Evolutionary conservation across 1,284 basidiomycete species (phyloP), one percentile per base, ranked within the genome.

Genomic region (Melampsora larici-populina): DNA sequence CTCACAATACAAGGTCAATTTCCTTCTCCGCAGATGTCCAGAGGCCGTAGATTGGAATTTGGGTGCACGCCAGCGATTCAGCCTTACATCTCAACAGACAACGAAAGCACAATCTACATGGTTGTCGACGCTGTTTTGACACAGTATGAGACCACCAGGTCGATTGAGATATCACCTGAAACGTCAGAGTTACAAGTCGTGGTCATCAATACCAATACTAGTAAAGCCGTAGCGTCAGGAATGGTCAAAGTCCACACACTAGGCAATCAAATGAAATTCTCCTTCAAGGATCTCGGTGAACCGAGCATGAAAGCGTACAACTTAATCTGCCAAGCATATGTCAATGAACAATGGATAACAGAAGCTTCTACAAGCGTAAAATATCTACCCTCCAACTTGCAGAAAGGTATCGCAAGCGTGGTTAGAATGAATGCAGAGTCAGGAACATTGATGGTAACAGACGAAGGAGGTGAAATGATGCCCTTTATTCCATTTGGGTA

Each of bases 121-220:
- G 65, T 75, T 33, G 65, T 75, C 7, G 73, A 75, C 51, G 73
- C 73, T 17, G 26, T 48, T 40, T 40, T 75, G 21, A 75, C 73
- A 40, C 65, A 75, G 21, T 75, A 67, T 24, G 49, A 48, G 15
- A n/a, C 68, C 13, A 40, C 68, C 40, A 63, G 65, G 9, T 33
- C 73, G 9, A 60, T 75, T 26, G 48, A 67, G 36, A 29, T 75
- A 36, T 51, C 73, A 21, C 43, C 66, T 3, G 55, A 33, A 26
- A 40, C 62, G 6, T 43, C 24, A 43, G 26, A 66, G 21, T 63
- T 74, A n/a, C 63, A 74, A 49, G 55, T 74, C 18, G 31, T 74
- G 17, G 48, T 74, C 29, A 74, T 74, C 31, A 74, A 74, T 66
- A 74, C 71, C 46, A 74, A 74, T 36, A 65, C 71, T 24, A 74